Evolutionary conservation across 202 grass and related monocot species (phyloP), one percentile per base, ranked within the genome.

Genomic region (Carex sylvatica): DNA sequence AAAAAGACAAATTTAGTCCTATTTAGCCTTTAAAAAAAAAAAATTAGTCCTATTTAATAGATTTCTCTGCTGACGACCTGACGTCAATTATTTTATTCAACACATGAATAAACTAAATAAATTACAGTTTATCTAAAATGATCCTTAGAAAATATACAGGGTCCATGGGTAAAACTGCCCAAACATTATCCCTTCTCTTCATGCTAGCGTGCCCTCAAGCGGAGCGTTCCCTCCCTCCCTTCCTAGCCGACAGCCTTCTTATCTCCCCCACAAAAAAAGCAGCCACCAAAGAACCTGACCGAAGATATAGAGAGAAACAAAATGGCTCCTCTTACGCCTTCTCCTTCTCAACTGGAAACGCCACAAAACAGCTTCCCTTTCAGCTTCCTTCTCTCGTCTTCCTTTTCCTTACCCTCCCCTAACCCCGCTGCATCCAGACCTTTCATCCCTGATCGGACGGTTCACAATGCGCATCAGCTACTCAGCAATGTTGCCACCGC

Each of bases 401-500:
- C 82, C 68, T 75, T 82, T 22, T 59, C 86, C 4, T 79, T 58
- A 40, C 84, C 23, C 79, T 85, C 70, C 61, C 87, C 59, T 65
- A 87, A 49, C 61, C 31, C 59, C 88, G 26, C 46, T 62, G 79
- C 0, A 62, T 73, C 1, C 82, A 82, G 60, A 24, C 82, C 42
- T 51, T 82, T 30, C 90, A 52, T 9, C 13, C 51, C 59, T 87
- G 82, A 87, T 83, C 82, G 82, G 13, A 7, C 83, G 23, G 88
- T 90, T 36, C 68, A 84, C 38, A 81, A 85, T 81, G 79, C 72
- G 8, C 82, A 58, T 6, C 83, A 82, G 78, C 85, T 90, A 72
- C 68, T 97, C 70, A 88, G 87, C 42, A 88, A 87, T 63, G 69
- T 95, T 30, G 76, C 89, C 12, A 12, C 92, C 56, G 84, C 92